Evolutionary conservation across 2,329 filamentous ascomycete genomes (phyloP), one percentile per base, ranked within the genome.

Genomic region (Hypoxylon sp.): DNA sequence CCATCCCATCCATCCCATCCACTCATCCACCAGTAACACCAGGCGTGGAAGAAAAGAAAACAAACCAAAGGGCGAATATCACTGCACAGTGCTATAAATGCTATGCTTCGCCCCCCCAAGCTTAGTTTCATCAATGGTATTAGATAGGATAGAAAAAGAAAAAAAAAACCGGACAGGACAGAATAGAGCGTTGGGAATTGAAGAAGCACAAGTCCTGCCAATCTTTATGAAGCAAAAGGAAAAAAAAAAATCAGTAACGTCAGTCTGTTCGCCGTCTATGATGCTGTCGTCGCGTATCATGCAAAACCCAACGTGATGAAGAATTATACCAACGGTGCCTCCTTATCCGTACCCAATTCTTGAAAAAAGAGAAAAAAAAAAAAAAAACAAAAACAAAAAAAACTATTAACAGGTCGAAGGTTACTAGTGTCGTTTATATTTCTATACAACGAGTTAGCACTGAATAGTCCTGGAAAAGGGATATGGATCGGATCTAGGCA

Each of bases 401-500:
- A 52, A 39, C 46, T 50, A 30, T 11, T 44, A 26, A 24, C 41
- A 20, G 17, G 11, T 13, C 15, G 17, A 62, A 47, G 32, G 53
- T 54, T 15, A 37, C 62, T 57, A 71, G 39, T 71, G 68, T 30
- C 60, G 68, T 62, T 74, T 74, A 47, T 69, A 69, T 54, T 69
- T 69, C 67, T 69, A 24, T 47, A 34, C 3, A 10, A 4, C 20
- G 17, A n/a, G 59, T 69, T 55, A 69, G 67, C 44, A 63, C 53
- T 11, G 6, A 7, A 7, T 24, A 17, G 5, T 17, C 15, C 22
- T 19, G 7, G 32, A 6, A n/a, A 26, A 28, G n/a, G n/a, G 11
- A 49, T 53, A 28, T 13, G n/a, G 11, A 49, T 53, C 10, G 6
- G 34, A 5, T 30, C 2, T 56, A 43, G n/a, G 89, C 93, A 87